Evolutionary conservation across 2,329 filamentous ascomycete genomes (phyloP), one percentile per base, ranked within the genome.

Genomic region (Metarhizium robertsii): DNA sequence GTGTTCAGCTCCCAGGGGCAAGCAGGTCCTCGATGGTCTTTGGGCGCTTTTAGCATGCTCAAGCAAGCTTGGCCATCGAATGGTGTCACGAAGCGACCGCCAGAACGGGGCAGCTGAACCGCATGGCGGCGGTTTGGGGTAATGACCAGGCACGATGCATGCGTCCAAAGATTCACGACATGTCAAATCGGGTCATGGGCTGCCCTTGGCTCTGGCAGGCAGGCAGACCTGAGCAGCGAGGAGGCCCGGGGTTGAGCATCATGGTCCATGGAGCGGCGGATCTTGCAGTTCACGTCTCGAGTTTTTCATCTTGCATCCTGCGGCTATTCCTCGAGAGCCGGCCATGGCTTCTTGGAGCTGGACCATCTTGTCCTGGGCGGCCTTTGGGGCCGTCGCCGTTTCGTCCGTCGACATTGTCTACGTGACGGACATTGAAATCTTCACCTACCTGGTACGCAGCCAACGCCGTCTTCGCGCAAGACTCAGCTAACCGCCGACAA

Each of bases 341-440:
- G 11, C 36, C 48, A 50, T 50, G 48, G 32, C 42, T 7, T 45
- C 42, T 20, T 42, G 32, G 16, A 6, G 20, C 7, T 45, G 46
- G 32, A 16, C 42, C 8, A 8, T 14, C 2, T 16, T 42, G n/a
- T 25, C n/a, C 6, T n/a, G 54, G 45, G 50, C 45, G 16, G 45
- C 36, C 49, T 51, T 55, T 20, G 6, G 53, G 16, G 32, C 49
- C 4, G 29, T 47, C 4, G 30, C 42, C 11, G 20, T 30, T 32
- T 61, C 60, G 18, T 57, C 58, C 8, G 50, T 42, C 20, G 62
- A 66, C 29, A 59, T 75, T n/a, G 70, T 70, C 30, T 76, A 76
- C 55, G 70, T 77, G 58, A 76, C 74, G 0, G 75, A 77, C 49
- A 66, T 78, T 2, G 60, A 66, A 7, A 68, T 76, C 46, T 78